Percentiles rank a stretch among this genome's conserved stretches.
Conservation (phyloP, 345 rosid genomes). For the Eucalyptus curtisii region DNA sequence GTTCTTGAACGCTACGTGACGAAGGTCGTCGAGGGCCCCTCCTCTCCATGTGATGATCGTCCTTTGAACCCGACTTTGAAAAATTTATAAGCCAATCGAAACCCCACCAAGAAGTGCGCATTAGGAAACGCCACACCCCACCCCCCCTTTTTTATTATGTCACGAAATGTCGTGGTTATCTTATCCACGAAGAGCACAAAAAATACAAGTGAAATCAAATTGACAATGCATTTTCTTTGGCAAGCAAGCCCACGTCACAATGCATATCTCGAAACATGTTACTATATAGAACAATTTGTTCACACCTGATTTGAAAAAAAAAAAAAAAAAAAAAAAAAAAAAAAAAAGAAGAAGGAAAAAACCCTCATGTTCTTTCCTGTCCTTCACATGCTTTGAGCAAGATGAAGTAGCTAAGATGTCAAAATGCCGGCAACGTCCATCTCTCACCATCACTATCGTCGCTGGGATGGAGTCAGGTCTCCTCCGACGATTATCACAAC, state of each 20-base stretch:
- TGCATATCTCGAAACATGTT: neutral
- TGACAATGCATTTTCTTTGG: neutral
- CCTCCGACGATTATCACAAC: neutral
- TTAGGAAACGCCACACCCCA: neutral
- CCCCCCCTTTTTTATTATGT: neutral
- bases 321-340: neutral
- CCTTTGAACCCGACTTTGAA: neutral
- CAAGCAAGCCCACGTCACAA: neutral
- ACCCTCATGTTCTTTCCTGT: neutral
- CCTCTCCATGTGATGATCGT: neutral
- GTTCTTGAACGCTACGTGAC: neutral
- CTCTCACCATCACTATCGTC: neutral
- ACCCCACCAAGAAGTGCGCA: neutral
- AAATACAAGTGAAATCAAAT: neutral
- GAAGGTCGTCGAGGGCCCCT: neutral
- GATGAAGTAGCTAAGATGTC: neutral
- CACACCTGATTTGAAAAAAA: neutral
- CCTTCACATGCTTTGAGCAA: neutral
- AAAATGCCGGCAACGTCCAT: neutral
- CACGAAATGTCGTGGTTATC: neutral
- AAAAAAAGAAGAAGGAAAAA: too few species aligned
- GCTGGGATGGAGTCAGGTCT: neutral
- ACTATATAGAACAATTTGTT: neutral
- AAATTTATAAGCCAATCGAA: neutral
- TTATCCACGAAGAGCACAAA: neutral